phyloP scores from a whole-genome alignment of 2,329 filamentous ascomycete genomes.

The Fusarium sp. region DNA sequence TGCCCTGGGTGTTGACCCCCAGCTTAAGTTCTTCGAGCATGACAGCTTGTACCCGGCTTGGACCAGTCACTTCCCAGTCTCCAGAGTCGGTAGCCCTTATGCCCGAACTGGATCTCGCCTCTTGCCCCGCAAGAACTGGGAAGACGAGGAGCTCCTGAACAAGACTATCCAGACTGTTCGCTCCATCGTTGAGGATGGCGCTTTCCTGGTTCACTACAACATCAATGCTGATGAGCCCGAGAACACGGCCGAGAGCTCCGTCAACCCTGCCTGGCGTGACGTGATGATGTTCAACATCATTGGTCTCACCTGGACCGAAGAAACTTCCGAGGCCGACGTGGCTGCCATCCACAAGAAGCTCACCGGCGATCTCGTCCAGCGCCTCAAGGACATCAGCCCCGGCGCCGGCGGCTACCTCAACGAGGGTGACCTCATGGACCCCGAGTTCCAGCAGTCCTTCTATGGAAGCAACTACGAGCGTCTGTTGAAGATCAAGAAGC shows the following conservation, averaged over 20 bases:
- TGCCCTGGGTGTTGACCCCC: slow-evolving; percentile 46
- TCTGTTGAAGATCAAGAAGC: slow-evolving; percentile 47
- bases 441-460: slow-evolving; percentile 43
- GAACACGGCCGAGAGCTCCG: slow-evolving; percentile 47
- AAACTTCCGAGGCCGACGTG: slow-evolving; percentile 22
- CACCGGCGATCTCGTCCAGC: slow-evolving; percentile 47
- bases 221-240: slow-evolving; percentile 37
- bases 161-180: slow-evolving; percentile 39
- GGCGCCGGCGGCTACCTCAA: slow-evolving; percentile 46
- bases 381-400: slow-evolving; percentile 45
- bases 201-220: slow-evolving; percentile 43
- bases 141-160: slow-evolving; percentile 25
- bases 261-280: slow-evolving; percentile 62
- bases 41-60: slow-evolving; percentile 54
- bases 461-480: slow-evolving; percentile 46
- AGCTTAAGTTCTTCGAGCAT: slow-evolving; percentile 50
- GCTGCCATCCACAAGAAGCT: slow-evolving; percentile 46
- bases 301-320: slow-evolving; percentile 33
- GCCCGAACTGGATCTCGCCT: slow-evolving; percentile 53
- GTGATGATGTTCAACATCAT: slow-evolving; percentile 52
- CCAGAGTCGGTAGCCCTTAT: slow-evolving; percentile 33
- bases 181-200: slow-evolving; percentile 37
- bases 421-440: slow-evolving; percentile 50
- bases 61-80: slow-evolving; percentile 53
- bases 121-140: slow-evolving; percentile 51